Base-by-base conservation (phyloP, 2,329 filamentous ascomycete genomes). In the Tolypocladium tropicale region DNA sequence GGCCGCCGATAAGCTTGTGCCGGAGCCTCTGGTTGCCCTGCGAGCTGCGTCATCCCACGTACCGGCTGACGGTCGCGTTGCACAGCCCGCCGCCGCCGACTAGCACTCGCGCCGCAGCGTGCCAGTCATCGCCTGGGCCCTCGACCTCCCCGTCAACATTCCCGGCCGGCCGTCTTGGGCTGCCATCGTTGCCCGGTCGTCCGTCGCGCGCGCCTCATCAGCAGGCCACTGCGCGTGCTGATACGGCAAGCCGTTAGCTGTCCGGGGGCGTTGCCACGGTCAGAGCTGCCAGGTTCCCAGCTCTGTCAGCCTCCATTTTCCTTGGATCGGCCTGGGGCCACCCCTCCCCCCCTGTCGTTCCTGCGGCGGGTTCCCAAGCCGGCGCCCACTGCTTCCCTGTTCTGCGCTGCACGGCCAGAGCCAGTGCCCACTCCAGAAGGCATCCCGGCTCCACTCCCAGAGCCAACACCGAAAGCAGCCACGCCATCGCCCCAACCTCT, bases 331-430 rank as follows among this genome's bases (percentile, higher is more conserved):
- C 33, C n/a, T 46, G 10, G 43, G 6, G 33, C 30, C 30, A 34
- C 37, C 28, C 53, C 39, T 43, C 6, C 30, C 53, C 55, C 53
- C 54, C 55, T 57, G 57, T 53, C 56, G 56, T 54, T 56, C 53
- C 53, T 57, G 56, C 46, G 50, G 55, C 57, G 43, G 46, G 55
- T n/a, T 39, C 56, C 46, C 46, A 49, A 53, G 39, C 34, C 52
- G 34, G 46, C 34, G 14, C 34, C 25, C 14, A 36, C 34, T 46
- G 54, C 30, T 53, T 43, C 43, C 50, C 43, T 59, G 55, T 37
- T 23, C 33, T 33, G 21, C 34, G 25, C 32, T 54, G 53, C 54
- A 51, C 37, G 37, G 58, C 55, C 53, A 50, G 52, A 34, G 25
- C 23, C 25, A 30, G 43, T 30, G 46, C 46, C 46, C 46, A 32